phyloP scores from a whole-genome alignment of 2,329 filamentous ascomycete genomes.

The Xylaria sp. region DNA sequence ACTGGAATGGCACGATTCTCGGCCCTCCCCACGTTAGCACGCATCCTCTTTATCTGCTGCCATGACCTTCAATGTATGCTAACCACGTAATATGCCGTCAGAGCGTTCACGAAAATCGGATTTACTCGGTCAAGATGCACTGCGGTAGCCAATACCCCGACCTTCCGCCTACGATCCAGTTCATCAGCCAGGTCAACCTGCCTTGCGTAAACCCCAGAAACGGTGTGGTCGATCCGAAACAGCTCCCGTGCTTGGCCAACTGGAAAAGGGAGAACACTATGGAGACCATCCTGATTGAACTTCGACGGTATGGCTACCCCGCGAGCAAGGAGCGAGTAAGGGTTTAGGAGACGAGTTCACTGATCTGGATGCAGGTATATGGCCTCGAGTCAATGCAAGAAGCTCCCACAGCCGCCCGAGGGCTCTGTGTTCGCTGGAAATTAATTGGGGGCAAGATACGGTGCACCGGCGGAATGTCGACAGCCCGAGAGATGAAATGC shows the following conservation, averaged over 20 bases:
- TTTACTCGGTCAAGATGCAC: conserved; percentile 97
- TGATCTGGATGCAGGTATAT: conserved; percentile 70
- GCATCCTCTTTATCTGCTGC: not conserved
- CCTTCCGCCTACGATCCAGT: conserved; percentile 85
- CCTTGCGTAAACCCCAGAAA: conserved; percentile 84
- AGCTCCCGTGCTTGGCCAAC: conserved; percentile 82
- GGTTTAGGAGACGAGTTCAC: not conserved
- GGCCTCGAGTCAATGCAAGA: conserved; percentile 90
- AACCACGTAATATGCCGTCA: conserved; percentile 43
- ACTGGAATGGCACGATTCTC: conserved; percentile 98
- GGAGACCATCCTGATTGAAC: conserved; percentile 89
- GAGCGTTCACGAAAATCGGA: conserved; percentile 98
- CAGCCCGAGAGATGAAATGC: conserved; percentile 21
- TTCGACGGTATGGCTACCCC: conserved; percentile 66
- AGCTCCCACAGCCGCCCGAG: conserved; percentile 91
- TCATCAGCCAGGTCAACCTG: conserved; percentile 94
- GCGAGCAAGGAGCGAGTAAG: conserved; percentile 31
- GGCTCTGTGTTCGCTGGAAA: conserved; percentile 58
- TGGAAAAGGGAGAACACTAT: conserved; percentile 96
- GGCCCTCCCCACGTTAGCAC: conserved; percentile 87
- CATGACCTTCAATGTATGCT: not conserved
- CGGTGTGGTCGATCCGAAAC: conserved; percentile 82
- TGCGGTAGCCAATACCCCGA: conserved; percentile 91
- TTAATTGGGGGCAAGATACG: not conserved
- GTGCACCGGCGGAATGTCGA: not conserved